Evolutionary conservation across 106 monocot species (phyloP), one percentile per base, ranked within the genome.

Genomic region (Ottelia alismoides): DNA sequence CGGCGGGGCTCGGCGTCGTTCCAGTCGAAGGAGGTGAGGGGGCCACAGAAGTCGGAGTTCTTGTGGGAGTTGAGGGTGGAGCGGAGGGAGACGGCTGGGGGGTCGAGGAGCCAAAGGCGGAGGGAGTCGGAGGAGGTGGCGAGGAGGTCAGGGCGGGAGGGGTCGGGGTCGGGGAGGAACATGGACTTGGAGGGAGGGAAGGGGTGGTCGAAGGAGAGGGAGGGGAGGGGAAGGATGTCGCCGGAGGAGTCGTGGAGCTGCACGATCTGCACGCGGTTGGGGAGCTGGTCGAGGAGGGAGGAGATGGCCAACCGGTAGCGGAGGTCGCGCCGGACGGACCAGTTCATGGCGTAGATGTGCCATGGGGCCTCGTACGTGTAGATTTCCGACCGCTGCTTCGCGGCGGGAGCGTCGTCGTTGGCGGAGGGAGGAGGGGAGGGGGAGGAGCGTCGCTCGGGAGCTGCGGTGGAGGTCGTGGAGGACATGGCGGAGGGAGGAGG

Each of bases 311-410:
- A 72, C 24, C 92, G 82, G 78, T 85, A 86, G 70, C 63, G 75
- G 81, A 85, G 81, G 75, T 85, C 85, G 27, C 84, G 75, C 21
- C 85, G 85, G 16, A 82, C 85, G 79, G 73, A 73, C 85, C 85
- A 92, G 82, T 85, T 86, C 92, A 92, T 92, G 30, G 78, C 85
- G 76, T 92, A 92, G 85, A 92, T 77, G 69, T 78, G 92, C 85
- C 85, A 86, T 0, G 82, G 76, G 2, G 82, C 85, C 68, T 92
- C 85, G 73, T 92, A 92, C 0, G 92, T 92, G 86, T 92, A 86
- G 79, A 92, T n/a, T n/a, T n/a, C n/a, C n/a, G n/a, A n/a, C n/a
- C n/a, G n/a, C n/a, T n/a, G n/a, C n/a, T n/a, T n/a, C n/a, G n/a
- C n/a, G n/a, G n/a, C n/a, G n/a, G n/a, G n/a, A n/a, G n/a, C n/a